phyloP scores from a whole-genome alignment of 352 stramenopile genomes.

The Globisporangium irregulare region DNA sequence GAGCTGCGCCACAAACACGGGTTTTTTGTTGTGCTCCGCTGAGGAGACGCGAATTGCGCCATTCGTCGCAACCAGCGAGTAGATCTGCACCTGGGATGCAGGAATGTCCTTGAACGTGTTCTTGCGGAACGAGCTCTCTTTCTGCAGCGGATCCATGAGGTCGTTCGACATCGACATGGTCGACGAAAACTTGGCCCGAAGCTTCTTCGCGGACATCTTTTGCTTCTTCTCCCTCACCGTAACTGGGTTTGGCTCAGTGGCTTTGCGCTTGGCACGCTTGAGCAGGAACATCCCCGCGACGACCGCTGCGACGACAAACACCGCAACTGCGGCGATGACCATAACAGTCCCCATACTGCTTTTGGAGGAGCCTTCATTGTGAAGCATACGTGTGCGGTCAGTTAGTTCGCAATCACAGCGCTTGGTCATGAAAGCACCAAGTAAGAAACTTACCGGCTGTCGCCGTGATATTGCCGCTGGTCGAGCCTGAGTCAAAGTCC shows the following conservation, averaged over 20 bases:
- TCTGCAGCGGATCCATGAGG: conserved; percentile 27
- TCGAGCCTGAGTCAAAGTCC: conserved; percentile 33
- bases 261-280: conserved; percentile 55
- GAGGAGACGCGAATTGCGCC: conserved; percentile 45
- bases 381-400: background rate
- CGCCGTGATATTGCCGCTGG: conserved; percentile 27
- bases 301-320: conserved; percentile 43
- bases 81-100: conserved; percentile 30
- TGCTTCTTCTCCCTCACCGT: conserved; percentile 34
- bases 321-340: conserved; percentile 38
- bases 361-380: background rate
- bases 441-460: conserved; percentile 20
- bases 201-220: conserved; percentile 31
- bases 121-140: conserved; percentile 39
- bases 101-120: conserved; percentile 60
- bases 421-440: background rate
- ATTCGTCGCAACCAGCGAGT: conserved; percentile 39
- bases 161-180: conserved; percentile 27
- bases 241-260: conserved; percentile 26
- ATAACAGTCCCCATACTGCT: conserved; percentile 29
- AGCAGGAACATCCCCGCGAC: conserved; percentile 54
- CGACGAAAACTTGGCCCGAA: conserved; percentile 23
- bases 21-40: conserved; percentile 41
- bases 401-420: background rate
- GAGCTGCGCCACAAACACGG: conserved; percentile 59